A percentile compares a stretch with the other conserved stretches of the same genome.
Evolutionary conservation across 2,329 filamentous ascomycete species (phyloP).

Genomic region (Biscogniauxia mediterranea): DNA sequence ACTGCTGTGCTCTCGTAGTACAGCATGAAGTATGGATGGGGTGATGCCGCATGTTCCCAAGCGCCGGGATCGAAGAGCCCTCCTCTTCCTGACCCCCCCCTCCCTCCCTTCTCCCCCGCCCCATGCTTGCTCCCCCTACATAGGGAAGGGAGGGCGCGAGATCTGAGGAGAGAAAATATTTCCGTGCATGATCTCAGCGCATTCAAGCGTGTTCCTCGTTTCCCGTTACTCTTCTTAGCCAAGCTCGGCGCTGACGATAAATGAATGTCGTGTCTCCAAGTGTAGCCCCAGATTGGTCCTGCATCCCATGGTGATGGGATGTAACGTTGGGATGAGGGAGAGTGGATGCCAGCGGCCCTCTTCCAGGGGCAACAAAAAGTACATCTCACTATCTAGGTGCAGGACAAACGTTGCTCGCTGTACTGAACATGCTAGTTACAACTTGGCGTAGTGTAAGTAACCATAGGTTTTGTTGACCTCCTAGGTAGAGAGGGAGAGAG

Average conservation of each 20-base stretch:
- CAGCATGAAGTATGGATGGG: constrained; percentile 22
- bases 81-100: not conserved
- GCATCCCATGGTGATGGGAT: not conserved
- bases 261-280: constrained; percentile 16
- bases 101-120: not conserved
- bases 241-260: constrained; percentile 19
- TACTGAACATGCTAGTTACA: not conserved
- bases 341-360: not conserved
- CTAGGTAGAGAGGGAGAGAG: not conserved
- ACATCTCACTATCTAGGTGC: not conserved
- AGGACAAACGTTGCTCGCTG: not conserved
- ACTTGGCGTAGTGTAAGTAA: not conserved
- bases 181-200: constrained; percentile 34
- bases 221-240: constrained; percentile 33
- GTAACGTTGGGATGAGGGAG: not conserved
- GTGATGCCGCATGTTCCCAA: constrained; percentile 30
- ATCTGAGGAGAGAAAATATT: constrained; percentile 30
- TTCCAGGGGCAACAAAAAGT: not conserved
- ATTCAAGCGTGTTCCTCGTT: constrained; percentile 32
- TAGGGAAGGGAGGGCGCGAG: constrained; percentile 28
- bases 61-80: constrained; percentile 26
- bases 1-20: constrained; percentile 26
- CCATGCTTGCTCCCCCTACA: not conserved
- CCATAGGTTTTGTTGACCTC: not conserved
- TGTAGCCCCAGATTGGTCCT: constrained; percentile 18